Conservation (phyloP, 139 green algal species). For the Desmodesmus armatus region DNA sequence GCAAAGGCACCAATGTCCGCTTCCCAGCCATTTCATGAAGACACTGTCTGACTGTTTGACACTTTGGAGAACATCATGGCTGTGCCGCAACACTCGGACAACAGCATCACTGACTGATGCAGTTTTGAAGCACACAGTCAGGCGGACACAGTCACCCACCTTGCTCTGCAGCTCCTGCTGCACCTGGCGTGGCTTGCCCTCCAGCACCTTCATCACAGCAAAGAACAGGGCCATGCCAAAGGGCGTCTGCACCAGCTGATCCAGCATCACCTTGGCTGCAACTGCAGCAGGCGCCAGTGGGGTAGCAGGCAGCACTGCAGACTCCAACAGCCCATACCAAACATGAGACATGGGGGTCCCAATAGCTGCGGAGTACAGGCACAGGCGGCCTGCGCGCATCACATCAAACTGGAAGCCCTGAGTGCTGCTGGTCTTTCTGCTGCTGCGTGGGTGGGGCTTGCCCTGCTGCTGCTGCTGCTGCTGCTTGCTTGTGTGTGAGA, state of each 20-base stretch:
- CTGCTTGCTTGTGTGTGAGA: too few relatives aligned
- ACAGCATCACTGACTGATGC: too few relatives aligned
- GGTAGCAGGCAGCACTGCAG: constrained; percentile 37
- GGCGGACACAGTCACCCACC: too few relatives aligned
- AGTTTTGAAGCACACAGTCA: too few relatives aligned
- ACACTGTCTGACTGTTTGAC: too few relatives aligned
- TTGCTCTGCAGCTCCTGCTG: constrained; percentile 45
- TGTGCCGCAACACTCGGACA: too few relatives aligned
- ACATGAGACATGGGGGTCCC: constrained; percentile 52
- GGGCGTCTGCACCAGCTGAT: constrained; percentile 62
- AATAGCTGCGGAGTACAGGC: constrained; percentile 52
- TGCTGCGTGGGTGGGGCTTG: background rate
- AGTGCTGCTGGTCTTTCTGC: background rate
- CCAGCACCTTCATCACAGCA: constrained; percentile 52
- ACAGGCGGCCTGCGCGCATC: constrained; percentile 37
- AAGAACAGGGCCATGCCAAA: constrained; percentile 62
- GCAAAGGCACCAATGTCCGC: too few relatives aligned
- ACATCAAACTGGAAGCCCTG: constrained; percentile 46
- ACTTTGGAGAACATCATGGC: too few relatives aligned
- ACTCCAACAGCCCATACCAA: constrained; percentile 52
- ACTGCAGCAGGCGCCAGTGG: constrained; percentile 51
- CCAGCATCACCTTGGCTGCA: constrained; percentile 54
- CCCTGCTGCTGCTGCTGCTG: background rate
- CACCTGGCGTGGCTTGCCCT: constrained; percentile 47
- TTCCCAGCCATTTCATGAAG: too few relatives aligned